Base-by-base conservation (phyloP, 371 early-diverging fungal species). In the Apophysomyces trapeziformis region DNA sequence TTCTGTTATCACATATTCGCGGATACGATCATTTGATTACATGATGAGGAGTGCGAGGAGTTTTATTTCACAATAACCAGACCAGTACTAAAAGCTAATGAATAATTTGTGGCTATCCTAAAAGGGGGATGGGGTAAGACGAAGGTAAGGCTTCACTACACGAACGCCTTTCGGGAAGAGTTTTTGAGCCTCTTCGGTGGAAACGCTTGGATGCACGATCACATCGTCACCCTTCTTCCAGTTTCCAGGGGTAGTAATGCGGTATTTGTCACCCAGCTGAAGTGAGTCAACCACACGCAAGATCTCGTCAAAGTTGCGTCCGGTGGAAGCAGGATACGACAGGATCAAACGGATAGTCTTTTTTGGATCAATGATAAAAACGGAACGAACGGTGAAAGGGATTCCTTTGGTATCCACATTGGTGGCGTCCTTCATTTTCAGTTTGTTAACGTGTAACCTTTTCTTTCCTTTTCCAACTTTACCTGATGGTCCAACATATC, bases 271-370 rank as follows among this genome's bases (percentile, higher is more conserved):
- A 60, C 90, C 89, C 56, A 96, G 82, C 80, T 96, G 96, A 61
- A 98, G 83, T 32, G 95, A 92, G 79, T 98, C 98, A 46, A 96
- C 85, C 13, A 92, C 91, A 36, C 98, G 92, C 70, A 98, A 75
- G 74, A 97, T 90, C 85, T 98, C 97, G 71, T 94, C 90, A 89
- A 96, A 96, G 90, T 96, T 96, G 72, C 98, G 91, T 41, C 98
- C 98, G 68, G 89, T 89, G 26, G 91, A 88, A 41, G 94, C 95
- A 37, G 98, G 97, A 75, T 98, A 98, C 16, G 94, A 89, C 60
- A 96, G 76, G 38, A 89, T 93, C 57, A 94, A 78, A 44, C 98
- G 93, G 75, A 98, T 92, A 41, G 81, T 87, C 89, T 96, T 94
- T 68, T 89, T 86, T 67, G 96, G 95, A 79, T 96, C 98, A 58